Conservation (phyloP, 805 yeast species). For the Candida sphagnicola region DNA sequence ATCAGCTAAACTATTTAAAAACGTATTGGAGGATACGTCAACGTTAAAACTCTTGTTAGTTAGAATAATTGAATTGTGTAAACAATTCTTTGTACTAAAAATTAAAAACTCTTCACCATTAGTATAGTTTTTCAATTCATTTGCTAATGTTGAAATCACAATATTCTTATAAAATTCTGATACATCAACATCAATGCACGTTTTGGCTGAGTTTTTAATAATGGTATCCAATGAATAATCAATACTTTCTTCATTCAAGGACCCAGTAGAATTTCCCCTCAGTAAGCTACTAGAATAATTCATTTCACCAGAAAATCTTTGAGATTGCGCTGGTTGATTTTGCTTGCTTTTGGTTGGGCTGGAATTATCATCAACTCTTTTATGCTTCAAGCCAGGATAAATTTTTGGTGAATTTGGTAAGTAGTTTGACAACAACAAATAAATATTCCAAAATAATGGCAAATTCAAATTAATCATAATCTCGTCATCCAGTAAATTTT, state of each 20-base stretch:
- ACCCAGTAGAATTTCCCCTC: background rate
- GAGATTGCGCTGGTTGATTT: background rate
- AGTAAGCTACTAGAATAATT: too few relatives aligned
- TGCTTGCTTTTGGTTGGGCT: background rate
- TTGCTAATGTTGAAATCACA: conserved; percentile 27
- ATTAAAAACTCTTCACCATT: conserved; percentile 18
- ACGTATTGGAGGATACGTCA: background rate
- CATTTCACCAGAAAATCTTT: background rate
- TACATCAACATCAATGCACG: conserved; percentile 13
- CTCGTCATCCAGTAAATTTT: conserved; percentile 24
- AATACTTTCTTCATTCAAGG: background rate
- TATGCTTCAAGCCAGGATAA: conserved; percentile 9
- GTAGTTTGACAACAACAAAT: conserved; percentile 42
- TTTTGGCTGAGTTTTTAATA: conserved; percentile 24
- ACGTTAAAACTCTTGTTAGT: conserved; percentile 32
- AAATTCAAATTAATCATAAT: conserved; percentile 25
- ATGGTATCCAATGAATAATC: conserved; percentile 8
- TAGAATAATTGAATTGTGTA: conserved; percentile 53
- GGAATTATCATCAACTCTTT: conserved; percentile 1
- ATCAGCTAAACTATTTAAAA: background rate
- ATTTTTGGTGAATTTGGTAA: conserved; percentile 40
- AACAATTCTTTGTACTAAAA: conserved; percentile 34
- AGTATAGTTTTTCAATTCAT: conserved; percentile 27
- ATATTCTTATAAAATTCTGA: conserved; percentile 22
- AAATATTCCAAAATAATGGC: conserved; percentile 46